A percentile compares a stretch with the other conserved stretches of the same genome.
phyloP scores from a whole-genome alignment of 2,329 filamentous ascomycete species.

The Diplocarpon rosae region DNA sequence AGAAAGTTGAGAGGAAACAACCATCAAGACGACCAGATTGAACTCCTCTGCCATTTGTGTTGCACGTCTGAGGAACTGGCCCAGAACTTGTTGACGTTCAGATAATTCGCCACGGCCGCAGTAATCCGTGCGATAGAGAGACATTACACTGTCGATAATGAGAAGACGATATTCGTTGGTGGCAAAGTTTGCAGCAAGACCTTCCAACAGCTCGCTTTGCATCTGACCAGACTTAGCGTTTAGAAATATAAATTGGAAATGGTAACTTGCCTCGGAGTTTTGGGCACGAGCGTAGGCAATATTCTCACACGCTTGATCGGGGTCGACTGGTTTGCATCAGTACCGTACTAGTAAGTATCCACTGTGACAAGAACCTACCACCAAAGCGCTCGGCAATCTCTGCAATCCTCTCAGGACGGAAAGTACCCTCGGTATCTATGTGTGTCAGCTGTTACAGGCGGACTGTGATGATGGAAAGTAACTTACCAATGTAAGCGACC shows the following conservation, averaged over 20 bases:
- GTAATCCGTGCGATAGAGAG: slow-evolving; percentile 57
- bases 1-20: slow-evolving; percentile 21
- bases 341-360: slow-evolving; percentile 1
- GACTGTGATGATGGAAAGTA: not conserved
- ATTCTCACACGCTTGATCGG: slow-evolving; percentile 50
- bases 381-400: slow-evolving; percentile 58
- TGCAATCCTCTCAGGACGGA: slow-evolving; percentile 53
- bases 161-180: slow-evolving; percentile 54
- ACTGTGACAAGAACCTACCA: slow-evolving; percentile 20
- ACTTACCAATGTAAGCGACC: slow-evolving; percentile 52
- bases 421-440: slow-evolving; percentile 49
- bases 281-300: slow-evolving; percentile 53
- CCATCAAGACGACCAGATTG: slow-evolving; percentile 54
- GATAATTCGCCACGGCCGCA: slow-evolving; percentile 55
- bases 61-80: slow-evolving; percentile 51
- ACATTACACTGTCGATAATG: slow-evolving; percentile 61
- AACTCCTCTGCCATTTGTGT: slow-evolving; percentile 60
- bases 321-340: slow-evolving; percentile 34
- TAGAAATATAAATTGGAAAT: not conserved
- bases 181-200: slow-evolving; percentile 48
- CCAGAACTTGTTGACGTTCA: slow-evolving; percentile 57
- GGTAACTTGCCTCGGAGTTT: slow-evolving; percentile 44
- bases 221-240: slow-evolving; percentile 28
- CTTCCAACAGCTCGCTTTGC: slow-evolving; percentile 48
- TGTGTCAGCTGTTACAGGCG: slow-evolving; percentile 2